These are phyloP conservation scores for Atkinsonella hypoxylon DNA, from an alignment of 2,329 filamentous ascomycete species.

Conservation along the genomic window DNA sequence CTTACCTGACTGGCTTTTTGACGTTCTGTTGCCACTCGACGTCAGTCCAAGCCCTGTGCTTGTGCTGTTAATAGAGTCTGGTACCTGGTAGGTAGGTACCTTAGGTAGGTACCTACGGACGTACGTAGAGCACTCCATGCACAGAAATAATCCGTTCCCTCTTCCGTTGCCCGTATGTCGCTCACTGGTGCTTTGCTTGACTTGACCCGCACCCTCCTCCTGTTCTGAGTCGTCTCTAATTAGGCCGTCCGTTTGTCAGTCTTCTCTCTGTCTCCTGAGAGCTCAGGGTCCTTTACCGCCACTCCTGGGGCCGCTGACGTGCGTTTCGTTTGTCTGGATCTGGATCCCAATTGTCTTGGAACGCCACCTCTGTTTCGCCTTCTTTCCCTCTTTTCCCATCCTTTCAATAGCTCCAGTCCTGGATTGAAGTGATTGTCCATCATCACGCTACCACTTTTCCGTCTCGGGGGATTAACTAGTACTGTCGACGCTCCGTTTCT, in stretches of 20 bases:
- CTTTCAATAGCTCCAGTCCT: background rate
- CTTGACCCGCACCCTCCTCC: background rate
- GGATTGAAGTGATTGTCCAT: too few species aligned
- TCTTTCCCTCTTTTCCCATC: background rate
- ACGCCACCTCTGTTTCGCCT: background rate
- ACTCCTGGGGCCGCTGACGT: slow-evolving; percentile 1
- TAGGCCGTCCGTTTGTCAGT: background rate
- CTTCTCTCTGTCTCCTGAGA: background rate
- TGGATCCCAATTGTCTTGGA: background rate
- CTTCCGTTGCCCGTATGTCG: too few species aligned
- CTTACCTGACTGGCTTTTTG: too few species aligned
- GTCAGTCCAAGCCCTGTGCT: too few species aligned
- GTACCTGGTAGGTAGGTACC: too few species aligned
- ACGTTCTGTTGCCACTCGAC: too few species aligned
- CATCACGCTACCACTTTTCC: too few species aligned
- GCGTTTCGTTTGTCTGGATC: background rate
- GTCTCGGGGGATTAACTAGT: background rate
- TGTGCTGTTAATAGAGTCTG: too few species aligned
- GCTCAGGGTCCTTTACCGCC: slow-evolving; percentile 4
- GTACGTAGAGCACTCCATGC: too few species aligned
- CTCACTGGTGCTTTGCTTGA: too few species aligned
- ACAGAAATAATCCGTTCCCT: too few species aligned
- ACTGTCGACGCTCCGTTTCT: background rate
- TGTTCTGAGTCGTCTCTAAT: background rate
- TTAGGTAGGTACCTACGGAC: too few species aligned